Conservation (phyloP, 495 filamentous ascomycete genomes). For the Margaritispora aquatica region DNA sequence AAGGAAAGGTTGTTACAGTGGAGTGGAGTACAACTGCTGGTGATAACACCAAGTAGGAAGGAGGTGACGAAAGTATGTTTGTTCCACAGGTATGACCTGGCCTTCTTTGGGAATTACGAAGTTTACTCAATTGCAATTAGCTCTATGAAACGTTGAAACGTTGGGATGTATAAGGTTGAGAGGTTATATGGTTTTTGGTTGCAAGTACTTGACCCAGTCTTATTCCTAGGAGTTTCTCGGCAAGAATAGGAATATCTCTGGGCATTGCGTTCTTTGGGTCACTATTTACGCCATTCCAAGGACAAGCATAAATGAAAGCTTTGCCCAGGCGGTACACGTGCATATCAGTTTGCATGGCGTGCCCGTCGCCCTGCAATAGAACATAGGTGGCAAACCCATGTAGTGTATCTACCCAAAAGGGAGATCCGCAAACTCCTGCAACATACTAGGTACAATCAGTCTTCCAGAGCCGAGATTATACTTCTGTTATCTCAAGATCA, state of each 20-base stretch:
- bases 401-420: background rate
- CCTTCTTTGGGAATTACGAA: no score
- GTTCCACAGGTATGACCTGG: no score
- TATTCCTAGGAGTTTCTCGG: no score
- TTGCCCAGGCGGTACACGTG: background rate
- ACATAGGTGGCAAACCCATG: background rate
- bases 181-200: no score
- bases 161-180: no score
- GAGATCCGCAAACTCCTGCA: background rate
- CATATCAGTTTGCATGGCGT: background rate
- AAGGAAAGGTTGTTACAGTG: background rate
- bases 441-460: background rate
- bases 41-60: background rate
- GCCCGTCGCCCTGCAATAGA: background rate
- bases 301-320: background rate
- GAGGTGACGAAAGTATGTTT: background rate
- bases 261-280: background rate
- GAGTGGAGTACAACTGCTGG: background rate
- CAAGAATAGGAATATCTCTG: background rate
- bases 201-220: no score
- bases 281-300: background rate
- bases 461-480: background rate
- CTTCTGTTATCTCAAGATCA: background rate
- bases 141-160: no score
- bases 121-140: no score